phyloP scores from a whole-genome alignment of 768 basidiomycete genomes.

The Mycena olivaceomarginata region DNA sequence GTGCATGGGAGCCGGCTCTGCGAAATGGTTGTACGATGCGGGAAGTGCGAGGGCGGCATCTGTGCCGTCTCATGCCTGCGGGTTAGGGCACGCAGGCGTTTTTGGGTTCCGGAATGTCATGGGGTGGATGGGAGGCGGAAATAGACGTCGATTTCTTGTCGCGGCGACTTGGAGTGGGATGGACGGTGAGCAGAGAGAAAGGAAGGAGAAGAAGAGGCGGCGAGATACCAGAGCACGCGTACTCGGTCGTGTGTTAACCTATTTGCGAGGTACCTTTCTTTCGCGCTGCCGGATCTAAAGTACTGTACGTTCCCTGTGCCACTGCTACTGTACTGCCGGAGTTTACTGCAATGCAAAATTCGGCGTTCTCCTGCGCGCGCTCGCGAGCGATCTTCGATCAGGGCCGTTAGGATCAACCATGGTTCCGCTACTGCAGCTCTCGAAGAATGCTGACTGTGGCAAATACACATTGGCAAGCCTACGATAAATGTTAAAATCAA shows the following conservation, averaged over 20 bases:
- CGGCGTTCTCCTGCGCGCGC: background rate
- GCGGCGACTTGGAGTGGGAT: background rate
- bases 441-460: no score
- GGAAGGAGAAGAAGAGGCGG: conserved; percentile 4
- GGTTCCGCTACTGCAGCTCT: no score
- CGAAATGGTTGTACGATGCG: background rate
- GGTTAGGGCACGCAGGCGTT: background rate
- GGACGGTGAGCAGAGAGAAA: background rate
- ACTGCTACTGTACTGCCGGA: background rate
- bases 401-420: no score
- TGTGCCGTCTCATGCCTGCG: conserved; percentile 1
- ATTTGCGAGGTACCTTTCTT: conserved; percentile 4
- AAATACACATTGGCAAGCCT: no score
- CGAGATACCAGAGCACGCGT: background rate
- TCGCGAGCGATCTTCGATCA: conserved; percentile 2
- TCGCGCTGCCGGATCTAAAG: background rate
- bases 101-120: background rate
- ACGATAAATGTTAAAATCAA: no score
- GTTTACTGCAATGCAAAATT: conserved; percentile 5
- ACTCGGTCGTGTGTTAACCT: background rate
- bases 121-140: conserved; percentile 2
- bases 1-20: background rate
- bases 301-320: conserved; percentile 3
- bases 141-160: background rate
- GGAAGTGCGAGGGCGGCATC: background rate